Evolutionary conservation across 2,329 filamentous ascomycete genomes (phyloP).

Genomic region (Esteya vermicola): DNA sequence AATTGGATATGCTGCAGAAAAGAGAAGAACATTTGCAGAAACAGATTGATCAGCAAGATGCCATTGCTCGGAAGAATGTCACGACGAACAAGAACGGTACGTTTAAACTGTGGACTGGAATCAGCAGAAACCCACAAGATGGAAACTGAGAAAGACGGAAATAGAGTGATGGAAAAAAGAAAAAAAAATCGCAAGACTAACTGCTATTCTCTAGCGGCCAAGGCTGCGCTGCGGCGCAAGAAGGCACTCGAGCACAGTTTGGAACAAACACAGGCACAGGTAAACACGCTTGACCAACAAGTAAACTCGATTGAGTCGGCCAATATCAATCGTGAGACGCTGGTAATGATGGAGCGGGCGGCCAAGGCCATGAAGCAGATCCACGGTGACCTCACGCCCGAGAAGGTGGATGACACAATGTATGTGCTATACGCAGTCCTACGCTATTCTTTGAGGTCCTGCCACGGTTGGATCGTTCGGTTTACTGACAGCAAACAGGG

Average conservation of each 20-base stretch:
- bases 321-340: constrained; percentile 96
- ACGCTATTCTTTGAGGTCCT: not conserved
- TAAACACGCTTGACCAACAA: constrained; percentile 84
- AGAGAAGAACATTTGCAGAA: constrained; percentile 79
- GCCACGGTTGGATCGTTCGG: not conserved
- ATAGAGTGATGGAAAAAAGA: not conserved
- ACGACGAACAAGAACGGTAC: constrained; percentile 81
- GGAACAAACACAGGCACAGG: constrained; percentile 80
- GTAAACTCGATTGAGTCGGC: constrained; percentile 95
- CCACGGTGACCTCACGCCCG: constrained; percentile 77
- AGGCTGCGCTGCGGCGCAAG: constrained; percentile 81
- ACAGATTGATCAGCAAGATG: constrained; percentile 88
- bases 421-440: constrained; percentile 22
- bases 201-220: constrained; percentile 50
- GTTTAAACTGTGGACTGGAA: too few relatives aligned
- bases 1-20: constrained; percentile 97
- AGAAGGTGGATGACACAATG: constrained; percentile 94
- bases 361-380: constrained; percentile 86
- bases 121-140: too few relatives aligned
- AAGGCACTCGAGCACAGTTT: constrained; percentile 86
- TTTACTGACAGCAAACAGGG: constrained; percentile 40
- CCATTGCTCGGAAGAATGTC: constrained; percentile 77
- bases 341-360: constrained; percentile 86
- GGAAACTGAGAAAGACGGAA: too few relatives aligned
- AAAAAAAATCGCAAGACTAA: constrained; percentile 8